A percentile compares a stretch with the other conserved stretches of the same genome.
phyloP scores from a whole-genome alignment of 75 land plant species.

The Cunninghamia lanceolata region DNA sequence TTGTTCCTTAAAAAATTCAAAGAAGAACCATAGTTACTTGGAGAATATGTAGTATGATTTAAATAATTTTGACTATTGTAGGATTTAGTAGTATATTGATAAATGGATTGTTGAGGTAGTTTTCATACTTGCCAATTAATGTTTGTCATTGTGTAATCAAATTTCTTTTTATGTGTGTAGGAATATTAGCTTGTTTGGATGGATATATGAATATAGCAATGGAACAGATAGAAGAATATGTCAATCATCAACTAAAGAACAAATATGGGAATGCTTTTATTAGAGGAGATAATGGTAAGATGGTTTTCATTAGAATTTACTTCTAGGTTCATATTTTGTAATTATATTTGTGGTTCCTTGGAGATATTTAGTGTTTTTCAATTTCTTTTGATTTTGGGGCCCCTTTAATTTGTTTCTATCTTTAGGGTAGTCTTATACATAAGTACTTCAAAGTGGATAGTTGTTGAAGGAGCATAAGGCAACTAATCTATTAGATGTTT shows the following conservation, averaged over 20 bases:
- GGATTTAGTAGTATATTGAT: no score
- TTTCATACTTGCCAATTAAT: not conserved
- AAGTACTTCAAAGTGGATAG: slow-evolving; percentile 80
- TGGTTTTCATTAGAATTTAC: not conserved
- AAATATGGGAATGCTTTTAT: slow-evolving; percentile 98
- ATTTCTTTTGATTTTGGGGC: not conserved
- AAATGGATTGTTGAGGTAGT: not conserved
- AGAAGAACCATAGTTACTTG: no score
- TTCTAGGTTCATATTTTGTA: not conserved
- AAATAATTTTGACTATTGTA: no score
- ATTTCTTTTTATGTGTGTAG: slow-evolving; percentile 27
- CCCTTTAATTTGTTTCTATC: slow-evolving; percentile 12
- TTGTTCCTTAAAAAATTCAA: no score
- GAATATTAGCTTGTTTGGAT: slow-evolving; percentile 95
- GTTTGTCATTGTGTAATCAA: not conserved
- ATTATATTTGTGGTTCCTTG: not conserved
- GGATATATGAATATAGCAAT: slow-evolving; percentile 97
- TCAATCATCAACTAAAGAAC: slow-evolving; percentile 95
- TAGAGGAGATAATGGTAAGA: slow-evolving; percentile 91
- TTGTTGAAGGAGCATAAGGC: slow-evolving; percentile 50
- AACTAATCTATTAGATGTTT: not conserved
- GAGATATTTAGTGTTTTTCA: slow-evolving; percentile 3
- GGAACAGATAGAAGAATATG: slow-evolving; percentile 99
- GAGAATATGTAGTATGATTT: no score
- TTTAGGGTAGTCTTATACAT: slow-evolving; percentile 75